Conservation (phyloP, 1,139 yeast genomes). For the Hansenula lynferdii region DNA sequence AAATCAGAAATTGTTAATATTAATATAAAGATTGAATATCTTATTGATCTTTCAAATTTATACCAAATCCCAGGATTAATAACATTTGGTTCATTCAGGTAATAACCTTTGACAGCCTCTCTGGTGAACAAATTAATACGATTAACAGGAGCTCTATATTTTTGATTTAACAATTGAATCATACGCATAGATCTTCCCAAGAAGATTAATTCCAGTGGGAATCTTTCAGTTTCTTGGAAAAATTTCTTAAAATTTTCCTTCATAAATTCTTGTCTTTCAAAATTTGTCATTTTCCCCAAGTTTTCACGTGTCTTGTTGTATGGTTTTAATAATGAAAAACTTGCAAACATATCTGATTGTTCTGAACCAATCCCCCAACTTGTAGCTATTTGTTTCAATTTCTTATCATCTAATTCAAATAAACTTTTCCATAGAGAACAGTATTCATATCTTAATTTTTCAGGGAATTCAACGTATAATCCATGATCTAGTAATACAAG, state of each 20-base stretch:
- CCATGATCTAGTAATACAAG: slow-evolving; percentile 76
- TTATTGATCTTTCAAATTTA: slow-evolving; percentile 5
- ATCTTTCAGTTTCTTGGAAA: slow-evolving; percentile 55
- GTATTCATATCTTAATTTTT: slow-evolving; percentile 50
- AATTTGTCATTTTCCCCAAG: slow-evolving; percentile 26
- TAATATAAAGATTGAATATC: slow-evolving; percentile 32
- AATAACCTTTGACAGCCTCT: slow-evolving; percentile 36
- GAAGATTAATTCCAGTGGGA: slow-evolving; percentile 64
- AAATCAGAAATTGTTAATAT: slow-evolving; percentile 40
- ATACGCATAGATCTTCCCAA: slow-evolving; percentile 70
- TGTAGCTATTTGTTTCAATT: slow-evolving; percentile 43
- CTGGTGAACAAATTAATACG: slow-evolving; percentile 58
- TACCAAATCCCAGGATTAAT: slow-evolving; percentile 2
- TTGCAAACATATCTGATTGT: slow-evolving; percentile 53
- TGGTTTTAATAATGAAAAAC: slow-evolving; percentile 52
- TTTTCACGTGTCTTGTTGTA: slow-evolving; percentile 24
- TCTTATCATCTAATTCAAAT: slow-evolving; percentile 46
- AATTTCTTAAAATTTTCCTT: slow-evolving; percentile 40
- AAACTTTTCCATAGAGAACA: slow-evolving; percentile 59
- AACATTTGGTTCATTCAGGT: slow-evolving; percentile 14
- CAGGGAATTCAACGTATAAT: slow-evolving; percentile 51
- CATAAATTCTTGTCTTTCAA: slow-evolving; percentile 33
- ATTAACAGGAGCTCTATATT: slow-evolving; percentile 69
- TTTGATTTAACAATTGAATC: slow-evolving; percentile 63
- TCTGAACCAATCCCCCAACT: slow-evolving; percentile 69